Conservation (phyloP, 805 yeast genomes). For the Candida corydali region DNA sequence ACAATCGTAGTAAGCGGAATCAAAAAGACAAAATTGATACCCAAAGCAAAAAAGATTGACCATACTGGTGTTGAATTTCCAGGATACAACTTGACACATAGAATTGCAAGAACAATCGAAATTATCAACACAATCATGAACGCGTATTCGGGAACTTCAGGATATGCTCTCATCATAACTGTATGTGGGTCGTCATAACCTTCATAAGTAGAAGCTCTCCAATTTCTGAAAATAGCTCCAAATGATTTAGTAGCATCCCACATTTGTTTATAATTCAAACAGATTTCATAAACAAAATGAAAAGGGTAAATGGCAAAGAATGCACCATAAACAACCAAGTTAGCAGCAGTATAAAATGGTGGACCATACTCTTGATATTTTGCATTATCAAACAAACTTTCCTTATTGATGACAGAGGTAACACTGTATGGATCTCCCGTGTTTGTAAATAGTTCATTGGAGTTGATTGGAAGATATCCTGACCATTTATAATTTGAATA, state of each 20-base stretch:
- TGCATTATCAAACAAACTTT: conserved; percentile 23
- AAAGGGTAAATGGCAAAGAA: conserved; percentile 26
- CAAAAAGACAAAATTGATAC: conserved; percentile 46
- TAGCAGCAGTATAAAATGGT: conserved; percentile 27
- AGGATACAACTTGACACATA: conserved; percentile 22
- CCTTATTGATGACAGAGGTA: conserved; percentile 33
- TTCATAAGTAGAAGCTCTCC: conserved; percentile 11
- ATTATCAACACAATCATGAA: conserved; percentile 20
- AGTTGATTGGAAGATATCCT: conserved; percentile 32
- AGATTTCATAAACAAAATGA: conserved; percentile 12
- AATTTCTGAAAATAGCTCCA: conserved; percentile 9
- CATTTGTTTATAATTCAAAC: conserved; percentile 11
- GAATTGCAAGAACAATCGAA: conserved; percentile 27
- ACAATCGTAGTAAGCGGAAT: conserved; percentile 48
- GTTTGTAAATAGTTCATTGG: conserved; percentile 44
- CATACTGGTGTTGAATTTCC: conserved; percentile 54
- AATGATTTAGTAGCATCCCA: conserved; percentile 12
- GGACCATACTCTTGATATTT: conserved; percentile 23
- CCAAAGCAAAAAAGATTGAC: conserved; percentile 53
- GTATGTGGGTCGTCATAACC: conserved; percentile 24
- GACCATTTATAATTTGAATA: conserved; percentile 21
- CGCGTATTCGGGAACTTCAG: conserved; percentile 36
- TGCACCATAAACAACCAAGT: conserved; percentile 24
- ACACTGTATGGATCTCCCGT: conserved; percentile 45
- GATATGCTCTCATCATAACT: conserved; percentile 27